Base-by-base conservation (phyloP, 352 stramenopile genomes). In the Phytophthora aleatoria region DNA sequence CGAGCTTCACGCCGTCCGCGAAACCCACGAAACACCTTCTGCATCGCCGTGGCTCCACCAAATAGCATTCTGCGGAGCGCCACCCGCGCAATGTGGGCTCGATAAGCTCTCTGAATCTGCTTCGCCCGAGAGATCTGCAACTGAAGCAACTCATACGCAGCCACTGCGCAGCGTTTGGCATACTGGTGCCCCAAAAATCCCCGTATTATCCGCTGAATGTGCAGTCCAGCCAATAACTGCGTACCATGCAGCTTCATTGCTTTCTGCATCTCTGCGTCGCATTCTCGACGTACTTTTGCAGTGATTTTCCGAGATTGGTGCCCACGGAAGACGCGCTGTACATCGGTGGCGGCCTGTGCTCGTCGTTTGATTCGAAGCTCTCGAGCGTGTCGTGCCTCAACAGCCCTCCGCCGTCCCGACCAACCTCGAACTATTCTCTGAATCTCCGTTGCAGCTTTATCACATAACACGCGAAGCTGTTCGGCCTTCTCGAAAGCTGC, bases 1-100 rank as follows among this genome's bases (percentile, higher is more conserved):
- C 74, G 54, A 7, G 79, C 83, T 20, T 56, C 33, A 6, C 52
- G 33, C 1, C 85, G 83, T 4, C 80, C 83, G 0, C 56, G 9
- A 51, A 76, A 80, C 1, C 83, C 85, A 30, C 85, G 82, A 50
- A 72, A 84, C 2, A 86, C 47, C 10, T 77, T 70, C 55, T 94
- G 83, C 10, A 94, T 26, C n/a, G 75, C 57, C 0, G 57, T 79
- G 3, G 82, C 70, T 16, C 77, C 71, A 1, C 67, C 51, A 42
- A 73, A 77, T 26, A 87, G 44, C 39, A 81, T 73, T 2, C 61
- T 65, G 0, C 36, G 39, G 1, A 92, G 64, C 8, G 73, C 56
- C 2, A 91, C 70, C 7, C 76, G 71, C 3, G 76, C 78, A 13
- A 86, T 51, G 52, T 91, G 71, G 5, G 81, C 82, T 28, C 85